Base-by-base conservation (phyloP, 1,139 yeast genomes). In the Wickerhamiella pararugosa region DNA sequence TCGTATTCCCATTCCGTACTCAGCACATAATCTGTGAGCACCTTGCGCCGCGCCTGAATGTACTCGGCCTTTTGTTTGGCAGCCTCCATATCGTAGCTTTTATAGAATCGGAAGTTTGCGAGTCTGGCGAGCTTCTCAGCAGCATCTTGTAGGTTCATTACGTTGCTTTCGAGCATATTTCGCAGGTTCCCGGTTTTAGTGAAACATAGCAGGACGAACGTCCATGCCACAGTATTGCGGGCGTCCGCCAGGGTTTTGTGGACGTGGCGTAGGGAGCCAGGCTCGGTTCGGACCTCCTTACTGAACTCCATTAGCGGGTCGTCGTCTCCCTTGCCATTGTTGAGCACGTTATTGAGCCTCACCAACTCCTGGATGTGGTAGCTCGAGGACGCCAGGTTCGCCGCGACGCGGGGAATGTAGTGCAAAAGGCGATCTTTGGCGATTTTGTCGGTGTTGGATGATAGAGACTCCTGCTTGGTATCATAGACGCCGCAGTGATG, bases 191-290 rank as follows among this genome's bases (percentile, higher is more conserved):
- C 69, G 29, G 62, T 63, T 35, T 68, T 69, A 35, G 86, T 65
- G 56, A 78, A 83, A 55, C 64, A 87, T 3, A 84, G 79, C 56
- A 86, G 73, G 5, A 87, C 86, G 60, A 83, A 87, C 0, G 96
- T 78, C 97, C 97, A 90, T 61, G 84, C 82, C 41, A 90, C 65
- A 2, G 87, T 75, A 40, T 77, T 76, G 44, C 97, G 68, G 2
- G 94, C 84, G 44, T 70, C 71, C 32, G 78, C 68, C 44, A 86
- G 63, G 1, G 73, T 70, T 37, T 69, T 27, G 31, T 38, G 41
- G 6, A 33, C 36, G 25, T 38, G 36, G n/a, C 32, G 29, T 7
- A 36, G 9, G 2, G 39, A 21, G 6, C 39, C 39, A 5, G n/a
- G 21, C 7, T 36, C 39, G 5, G 33, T 15, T 6, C 7, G 10